Conservation (phyloP, 305 asterid species). For the Fraxinus dipetala region DNA sequence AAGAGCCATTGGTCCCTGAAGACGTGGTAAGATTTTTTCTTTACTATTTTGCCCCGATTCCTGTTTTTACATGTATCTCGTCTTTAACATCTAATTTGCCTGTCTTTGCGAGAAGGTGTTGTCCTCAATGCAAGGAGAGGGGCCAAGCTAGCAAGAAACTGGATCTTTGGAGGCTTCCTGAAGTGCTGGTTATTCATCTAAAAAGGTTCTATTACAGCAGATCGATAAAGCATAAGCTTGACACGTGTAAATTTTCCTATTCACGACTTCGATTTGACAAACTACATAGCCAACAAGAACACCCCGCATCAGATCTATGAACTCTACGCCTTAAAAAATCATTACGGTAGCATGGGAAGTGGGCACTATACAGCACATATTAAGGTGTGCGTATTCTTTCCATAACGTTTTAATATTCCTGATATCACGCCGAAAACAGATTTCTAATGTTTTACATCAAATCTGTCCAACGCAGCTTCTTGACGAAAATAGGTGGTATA, state of each 20-base stretch:
- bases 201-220: constrained; percentile 95
- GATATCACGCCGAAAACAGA: not conserved
- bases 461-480: constrained; percentile 57
- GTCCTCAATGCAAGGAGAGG: constrained; percentile 98
- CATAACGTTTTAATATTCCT: not conserved
- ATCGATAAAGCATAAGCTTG: constrained; percentile 96
- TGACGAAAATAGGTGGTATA: constrained; percentile 95
- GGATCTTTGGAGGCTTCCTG: constrained; percentile 99
- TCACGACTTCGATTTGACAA: constrained; percentile 87
- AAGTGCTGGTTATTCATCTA: constrained; percentile 92
- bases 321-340: constrained; percentile 89
- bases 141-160: constrained; percentile 97
- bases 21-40: constrained; percentile 73
- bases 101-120: constrained; percentile 54
- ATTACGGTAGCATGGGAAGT: constrained; percentile 98
- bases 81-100: constrained; percentile 15
- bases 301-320: constrained; percentile 76
- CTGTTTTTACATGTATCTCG: not conserved
- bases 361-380: constrained; percentile 94
- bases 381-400: constrained; percentile 48
- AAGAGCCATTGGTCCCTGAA: constrained; percentile 99
- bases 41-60: not conserved
- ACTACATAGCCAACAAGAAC: constrained; percentile 86
- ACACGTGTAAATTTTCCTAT: constrained; percentile 91
- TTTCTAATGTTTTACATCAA: not conserved